These are phyloP conservation scores for Candida suzukii DNA, from an alignment of 805 yeast species.

Conservation along the genomic window DNA sequence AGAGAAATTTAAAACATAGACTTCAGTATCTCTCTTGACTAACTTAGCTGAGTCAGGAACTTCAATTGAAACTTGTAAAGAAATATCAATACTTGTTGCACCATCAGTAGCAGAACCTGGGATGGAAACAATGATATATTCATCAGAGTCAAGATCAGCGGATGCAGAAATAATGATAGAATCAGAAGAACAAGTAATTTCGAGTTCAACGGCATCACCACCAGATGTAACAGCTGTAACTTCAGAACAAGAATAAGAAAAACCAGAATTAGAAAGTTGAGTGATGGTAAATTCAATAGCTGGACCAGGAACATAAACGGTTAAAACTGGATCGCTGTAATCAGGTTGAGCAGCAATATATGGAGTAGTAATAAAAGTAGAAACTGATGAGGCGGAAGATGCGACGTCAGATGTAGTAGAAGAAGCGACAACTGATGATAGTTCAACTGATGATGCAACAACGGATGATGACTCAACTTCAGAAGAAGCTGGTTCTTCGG, in stretches of 20 bases:
- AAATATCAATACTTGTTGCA: background rate
- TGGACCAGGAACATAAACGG: background rate
- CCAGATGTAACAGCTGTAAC: background rate
- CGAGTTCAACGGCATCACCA: background rate
- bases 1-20: background rate
- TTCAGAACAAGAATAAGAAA: background rate
- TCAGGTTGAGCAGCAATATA: background rate
- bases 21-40: background rate
- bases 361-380: background rate
- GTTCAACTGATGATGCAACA: slow-evolving; percentile 7
- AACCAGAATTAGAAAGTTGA: background rate
- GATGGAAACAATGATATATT: background rate
- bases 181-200: background rate
- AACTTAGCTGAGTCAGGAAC: too few relatives aligned
- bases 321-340: background rate
- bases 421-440: slow-evolving; percentile 6
- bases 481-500: slow-evolving; percentile 16
- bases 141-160: background rate
- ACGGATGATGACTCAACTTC: slow-evolving; percentile 5
- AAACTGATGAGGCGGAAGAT: slow-evolving; percentile 4
- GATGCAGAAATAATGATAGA: background rate
- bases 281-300: background rate
- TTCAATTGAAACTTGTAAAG: too few relatives aligned
- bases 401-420: slow-evolving; percentile 7
- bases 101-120: background rate